Base-by-base conservation (phyloP, 1,139 yeast genomes). In the Wickerhamomyces sp. region DNA sequence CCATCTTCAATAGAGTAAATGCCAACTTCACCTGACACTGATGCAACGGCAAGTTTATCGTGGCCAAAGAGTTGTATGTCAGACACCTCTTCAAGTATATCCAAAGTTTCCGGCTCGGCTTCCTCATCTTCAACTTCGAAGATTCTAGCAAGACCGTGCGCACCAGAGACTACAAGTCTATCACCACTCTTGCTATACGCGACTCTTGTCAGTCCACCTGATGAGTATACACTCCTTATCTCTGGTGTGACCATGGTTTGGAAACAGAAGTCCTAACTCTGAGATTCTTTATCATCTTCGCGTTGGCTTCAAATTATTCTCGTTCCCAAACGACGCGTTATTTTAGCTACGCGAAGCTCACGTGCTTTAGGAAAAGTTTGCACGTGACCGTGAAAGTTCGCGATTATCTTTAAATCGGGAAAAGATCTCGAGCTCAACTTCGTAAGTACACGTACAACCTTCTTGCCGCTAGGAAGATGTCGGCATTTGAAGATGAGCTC, bases 81-180 rank as follows among this genome's bases (percentile, higher is more conserved):
- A n/a, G 58, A 49, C 16, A 57, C 43, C 4, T 47, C 66, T 19
- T 70, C 75, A 12, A 62, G 41, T 13, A 71, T 66, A 45, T 75
- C 80, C n/a, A 74, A 51, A 15, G 78, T 64, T 9, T 59, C 66
- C 5, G 84, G 83, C 49, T 76, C 81, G 33, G 66, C 58, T 32
- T 73, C 75, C 4, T 72, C 64, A 17, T 69, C 64, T 14, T 58
- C 54, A 16, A 65, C 51, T 36, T 67, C 56, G 49, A 72, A 74
- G n/a, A 73, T 57, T 49, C 76, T 75, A 31, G 73, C 55, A 4
- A 75, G 52, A 6, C 79, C 78, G 23, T 59, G 62, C 31, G 73
- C 61, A 36, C 76, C 74, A 9, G 72, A 77, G 8, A 72, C 72
- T 8, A 71, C 52, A n/a, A 76, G 55, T 32, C 59, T 62, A 14